Evolutionary conservation across 805 yeast genomes (phyloP).

Genomic region (Zygosaccharomyces gambellarensis): DNA sequence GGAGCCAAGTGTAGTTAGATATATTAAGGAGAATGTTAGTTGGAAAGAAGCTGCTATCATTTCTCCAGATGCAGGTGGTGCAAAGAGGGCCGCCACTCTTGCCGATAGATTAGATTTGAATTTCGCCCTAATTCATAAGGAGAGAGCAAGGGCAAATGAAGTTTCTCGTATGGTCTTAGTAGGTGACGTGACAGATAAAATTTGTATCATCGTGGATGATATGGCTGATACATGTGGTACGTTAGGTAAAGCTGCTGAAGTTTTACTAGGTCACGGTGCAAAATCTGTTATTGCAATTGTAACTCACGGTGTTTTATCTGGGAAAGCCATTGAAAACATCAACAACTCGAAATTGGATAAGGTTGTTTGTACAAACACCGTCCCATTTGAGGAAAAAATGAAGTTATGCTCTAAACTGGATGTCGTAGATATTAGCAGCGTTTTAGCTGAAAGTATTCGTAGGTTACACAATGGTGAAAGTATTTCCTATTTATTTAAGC

Average conservation of each 20-base stretch:
- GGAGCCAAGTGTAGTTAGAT: conserved; percentile 74
- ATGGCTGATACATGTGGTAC: conserved; percentile 93
- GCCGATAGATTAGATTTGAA: conserved; percentile 76
- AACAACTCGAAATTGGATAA: conserved; percentile 62
- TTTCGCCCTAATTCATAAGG: conserved; percentile 81
- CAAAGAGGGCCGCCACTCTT: conserved; percentile 80
- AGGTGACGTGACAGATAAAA: conserved; percentile 74
- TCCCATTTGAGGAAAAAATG: conserved; percentile 66
- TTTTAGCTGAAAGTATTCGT: conserved; percentile 76
- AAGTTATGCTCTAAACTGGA: conserved; percentile 54
- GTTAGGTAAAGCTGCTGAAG: conserved; percentile 75
- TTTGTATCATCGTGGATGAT: conserved; percentile 77
- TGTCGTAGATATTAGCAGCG: conserved; percentile 63
- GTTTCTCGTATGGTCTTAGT: conserved; percentile 81
- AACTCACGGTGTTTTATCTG: conserved; percentile 75
- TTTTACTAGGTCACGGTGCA: conserved; percentile 62
- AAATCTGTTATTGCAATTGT: conserved; percentile 74
- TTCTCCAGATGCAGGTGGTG: conserved; percentile 90
- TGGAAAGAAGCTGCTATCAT: conserved; percentile 64
- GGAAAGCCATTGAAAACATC: conserved; percentile 66
- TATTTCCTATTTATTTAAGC: conserved; percentile 65
- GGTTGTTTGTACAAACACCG: conserved; percentile 76
- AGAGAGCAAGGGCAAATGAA: conserved; percentile 77
- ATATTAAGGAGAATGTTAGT: conserved; percentile 59
- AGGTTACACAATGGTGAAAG: conserved; percentile 86